Conservation (phyloP, 2,329 filamentous ascomycete genomes). For the Beauveria caledonica region DNA sequence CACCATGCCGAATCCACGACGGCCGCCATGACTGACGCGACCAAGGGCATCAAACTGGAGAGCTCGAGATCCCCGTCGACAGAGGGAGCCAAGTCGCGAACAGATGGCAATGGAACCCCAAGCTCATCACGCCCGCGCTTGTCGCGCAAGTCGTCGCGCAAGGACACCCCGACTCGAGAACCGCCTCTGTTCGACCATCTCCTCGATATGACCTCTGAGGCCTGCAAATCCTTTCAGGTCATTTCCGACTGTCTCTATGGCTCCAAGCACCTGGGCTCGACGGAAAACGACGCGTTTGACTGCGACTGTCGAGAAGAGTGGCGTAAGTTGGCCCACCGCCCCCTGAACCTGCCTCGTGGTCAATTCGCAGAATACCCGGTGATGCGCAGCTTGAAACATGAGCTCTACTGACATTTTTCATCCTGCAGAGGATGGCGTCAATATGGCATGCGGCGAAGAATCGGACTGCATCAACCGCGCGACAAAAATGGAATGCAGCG, state of each 20-base stretch:
- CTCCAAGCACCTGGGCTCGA: slow-evolving; percentile 82
- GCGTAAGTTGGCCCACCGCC: slow-evolving; percentile 55
- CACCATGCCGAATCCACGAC: neutral
- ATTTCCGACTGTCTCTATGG: slow-evolving; percentile 85
- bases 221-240: slow-evolving; percentile 67
- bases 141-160: slow-evolving; percentile 62
- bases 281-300: slow-evolving; percentile 83
- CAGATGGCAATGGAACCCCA: slow-evolving; percentile 39
- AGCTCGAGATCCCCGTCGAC: slow-evolving; percentile 4
- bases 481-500: slow-evolving; percentile 91
- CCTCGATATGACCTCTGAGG: slow-evolving; percentile 69
- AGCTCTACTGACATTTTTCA: slow-evolving; percentile 13
- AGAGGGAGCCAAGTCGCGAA: slow-evolving; percentile 37
- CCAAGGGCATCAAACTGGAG: slow-evolving; percentile 3
- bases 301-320: slow-evolving; percentile 94
- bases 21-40: neutral
- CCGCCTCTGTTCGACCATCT: slow-evolving; percentile 64
- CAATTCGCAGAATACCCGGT: neutral
- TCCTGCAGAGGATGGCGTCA: slow-evolving; percentile 49
- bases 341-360: neutral
- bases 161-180: slow-evolving; percentile 54
- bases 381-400: slow-evolving; percentile 14
- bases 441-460: slow-evolving; percentile 87
- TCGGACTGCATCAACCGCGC: slow-evolving; percentile 98
- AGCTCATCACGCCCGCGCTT: slow-evolving; percentile 56